Base-by-base conservation (phyloP, 495 filamentous ascomycete genomes). In the Hypoxylon fuscum region DNA sequence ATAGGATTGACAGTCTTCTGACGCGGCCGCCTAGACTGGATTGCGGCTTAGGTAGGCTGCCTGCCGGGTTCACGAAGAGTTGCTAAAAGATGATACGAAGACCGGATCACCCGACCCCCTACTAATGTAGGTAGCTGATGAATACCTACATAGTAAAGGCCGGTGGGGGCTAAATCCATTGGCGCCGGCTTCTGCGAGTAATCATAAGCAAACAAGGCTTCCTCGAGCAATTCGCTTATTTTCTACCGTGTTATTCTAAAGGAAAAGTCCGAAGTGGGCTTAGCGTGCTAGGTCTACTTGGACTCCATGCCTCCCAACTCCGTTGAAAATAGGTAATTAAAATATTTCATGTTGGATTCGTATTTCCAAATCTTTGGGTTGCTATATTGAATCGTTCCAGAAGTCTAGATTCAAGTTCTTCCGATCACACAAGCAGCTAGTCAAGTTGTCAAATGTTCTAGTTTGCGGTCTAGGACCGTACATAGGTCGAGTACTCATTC, bases 101-200 rank as follows among this genome's bases (percentile, higher is more conserved):
- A 55, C 38, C 15, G 35, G 44, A 53, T 65, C 55, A 65, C 55
- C 62, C 62, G 62, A 65, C 62, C 51, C n/a, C n/a, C n/a, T n/a
- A n/a, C n/a, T n/a, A n/a, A n/a, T n/a, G n/a, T n/a, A n/a, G 37
- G 14, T 41, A 41, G 62, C 62, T 65, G 62, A 65, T 55, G 55
- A 65, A 65, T 65, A n/a, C n/a, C n/a, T n/a, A n/a, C n/a, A n/a
- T n/a, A n/a, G n/a, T n/a, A n/a, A n/a, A n/a, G 38, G 55, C 21
- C 27, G 20, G 23, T 44, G 25, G 55, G 51, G 55, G 38, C 27
- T 35, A 55, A 34, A 29, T 2, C 15, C 21, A 14, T 22, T 47
- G 41, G 53, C 53, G 35, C 34, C 35, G 37, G 20, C 20, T 54
- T 41, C 54, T 58, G 60, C 41, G 48, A 64, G 48, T 54, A 59